Evolutionary conservation across 2,329 filamentous ascomycete genomes (phyloP).

Genomic region (Colletotrichum destructivum): DNA sequence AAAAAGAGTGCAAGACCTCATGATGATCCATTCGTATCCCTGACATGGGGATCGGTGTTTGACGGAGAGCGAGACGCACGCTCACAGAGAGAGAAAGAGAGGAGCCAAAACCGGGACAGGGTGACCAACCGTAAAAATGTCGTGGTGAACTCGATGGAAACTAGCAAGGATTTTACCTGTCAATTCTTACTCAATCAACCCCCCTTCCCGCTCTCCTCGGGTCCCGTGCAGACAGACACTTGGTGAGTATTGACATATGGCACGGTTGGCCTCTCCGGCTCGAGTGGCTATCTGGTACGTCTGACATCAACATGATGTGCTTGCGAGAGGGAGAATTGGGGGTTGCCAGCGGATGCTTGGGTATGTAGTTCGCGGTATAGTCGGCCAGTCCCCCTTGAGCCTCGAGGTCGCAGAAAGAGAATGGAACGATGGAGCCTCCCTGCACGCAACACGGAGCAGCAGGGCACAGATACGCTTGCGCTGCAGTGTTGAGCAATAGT

Average conservation of each 20-base stretch:
- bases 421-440: conserved; percentile 20
- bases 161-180: conserved; percentile 30
- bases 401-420: conserved; percentile 9
- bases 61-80: background rate
- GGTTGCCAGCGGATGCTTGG: conserved; percentile 27
- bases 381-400: background rate
- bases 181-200: conserved; percentile 1
- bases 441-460: background rate
- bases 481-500: background rate
- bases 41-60: conserved; percentile 9
- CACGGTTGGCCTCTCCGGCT: conserved; percentile 1
- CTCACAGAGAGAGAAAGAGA: background rate
- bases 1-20: conserved; percentile 34
- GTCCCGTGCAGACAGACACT: conserved; percentile 10
- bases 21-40: conserved; percentile 35
- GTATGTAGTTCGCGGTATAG: conserved; percentile 18
- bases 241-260: conserved; percentile 7
- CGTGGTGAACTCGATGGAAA: background rate
- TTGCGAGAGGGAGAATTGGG: conserved; percentile 1
- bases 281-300: conserved; percentile 8
- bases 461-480: no score
- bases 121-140: background rate
- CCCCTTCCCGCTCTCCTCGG: background rate
- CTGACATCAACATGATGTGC: conserved; percentile 8
- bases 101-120: background rate